Base-by-base conservation (phyloP, 192 early-diverging fungal species). In the Oehlia diaphana region DNA sequence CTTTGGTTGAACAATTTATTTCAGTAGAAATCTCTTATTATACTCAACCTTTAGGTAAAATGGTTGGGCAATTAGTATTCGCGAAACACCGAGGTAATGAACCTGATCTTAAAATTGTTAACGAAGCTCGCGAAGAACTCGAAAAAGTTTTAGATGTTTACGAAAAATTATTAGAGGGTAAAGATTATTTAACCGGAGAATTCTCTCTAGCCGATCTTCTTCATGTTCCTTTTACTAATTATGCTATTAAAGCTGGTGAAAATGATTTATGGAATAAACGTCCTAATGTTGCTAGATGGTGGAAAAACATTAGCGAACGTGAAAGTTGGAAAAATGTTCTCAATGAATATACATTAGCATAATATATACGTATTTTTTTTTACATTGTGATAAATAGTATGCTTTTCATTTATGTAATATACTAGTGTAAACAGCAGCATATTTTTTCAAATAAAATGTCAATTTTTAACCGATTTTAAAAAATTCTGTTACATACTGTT, bases 1-100 rank as follows among this genome's bases (percentile, higher is more conserved):
- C 77, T 12, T 21, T 83, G 5, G 71, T 86, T 7, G 86, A 87
- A 12, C 79, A 85, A 58, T 86, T 35, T 68, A 76, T 80, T 23
- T 83, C 80, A 10, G 42, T 77, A 19, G 82, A 83, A 68, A 9
- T 2, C 10, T 77, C 63, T 42, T 50, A 81, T 42, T 81, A 39
- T 4, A 33, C 37, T 28, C 2, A 31, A 31, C 14, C 53, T 19
- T 9, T 81, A 14, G 4, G 26, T 16, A 71, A 21, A 14, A 61
- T 70, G 2, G 67, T 77, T 14, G 7, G 8, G 47, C 64, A 81
- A 37, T 9, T n/a, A 53, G n/a, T 65, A 16, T 76, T 72, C 64
- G 6, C 19, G 16, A 76, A 50, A 21, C 9, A 49, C 2, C 5
- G 12, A 7, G 64, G 65, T 63, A 31, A 8, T 9, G 58, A 28